Percentiles rank a stretch among this genome's conserved stretches.
Conservation (phyloP, 345 rosid species). For the Camelina hispida region DNA sequence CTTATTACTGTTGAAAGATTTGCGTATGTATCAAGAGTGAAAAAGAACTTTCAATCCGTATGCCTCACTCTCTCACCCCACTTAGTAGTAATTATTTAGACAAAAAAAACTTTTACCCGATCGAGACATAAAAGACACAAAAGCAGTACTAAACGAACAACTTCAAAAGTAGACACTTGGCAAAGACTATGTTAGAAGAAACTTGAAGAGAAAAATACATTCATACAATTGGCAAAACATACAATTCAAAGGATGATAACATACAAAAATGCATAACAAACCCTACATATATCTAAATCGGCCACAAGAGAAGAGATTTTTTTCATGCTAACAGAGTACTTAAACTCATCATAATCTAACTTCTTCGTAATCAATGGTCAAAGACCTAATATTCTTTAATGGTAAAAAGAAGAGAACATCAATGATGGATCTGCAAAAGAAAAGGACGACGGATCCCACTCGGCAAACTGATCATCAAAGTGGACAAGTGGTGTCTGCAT, state of each 20-base stretch:
- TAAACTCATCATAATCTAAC: background rate
- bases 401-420: background rate
- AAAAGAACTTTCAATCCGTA: too few species aligned
- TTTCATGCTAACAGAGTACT: too few species aligned
- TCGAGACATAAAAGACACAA: background rate
- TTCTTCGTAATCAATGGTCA: background rate
- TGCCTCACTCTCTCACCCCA: background rate
- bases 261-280: too few species aligned
- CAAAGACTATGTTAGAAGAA: too few species aligned
- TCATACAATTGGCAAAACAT: too few species aligned
- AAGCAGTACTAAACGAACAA: slow-evolving; percentile 2
- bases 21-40: background rate
- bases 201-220: too few species aligned
- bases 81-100: background rate
- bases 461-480: background rate
- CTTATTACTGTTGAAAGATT: background rate
- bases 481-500: too few species aligned
- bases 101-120: background rate
- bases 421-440: background rate
- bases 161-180: background rate
- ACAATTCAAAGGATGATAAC: too few species aligned
- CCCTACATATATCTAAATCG: background rate
- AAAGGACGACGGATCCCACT: too few species aligned
- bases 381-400: too few species aligned
- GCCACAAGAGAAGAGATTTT: too few species aligned